Base-by-base conservation (phyloP, 257 asterid species). In the Scutellaria baicalensis region DNA sequence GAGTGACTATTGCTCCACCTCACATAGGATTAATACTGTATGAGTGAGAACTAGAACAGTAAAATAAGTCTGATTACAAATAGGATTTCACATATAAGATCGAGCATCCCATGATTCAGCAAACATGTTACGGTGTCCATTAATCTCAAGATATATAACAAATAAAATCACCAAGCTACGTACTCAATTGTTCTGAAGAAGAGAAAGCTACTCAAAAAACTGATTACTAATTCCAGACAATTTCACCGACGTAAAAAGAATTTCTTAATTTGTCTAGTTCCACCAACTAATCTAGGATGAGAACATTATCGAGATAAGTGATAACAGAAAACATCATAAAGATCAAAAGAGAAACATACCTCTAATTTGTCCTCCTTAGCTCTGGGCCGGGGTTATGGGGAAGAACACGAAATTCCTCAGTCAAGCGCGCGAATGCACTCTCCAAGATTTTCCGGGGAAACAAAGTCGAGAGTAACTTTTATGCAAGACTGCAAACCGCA, bases 401-500 rank as follows among this genome's bases (percentile, higher is more conserved):
- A 77, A 88, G 92, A 48, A 12, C 7, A 38, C 95, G 92, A 69
- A 84, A 85, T 63, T 85, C 90, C 77, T 85, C 75, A 4, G 84
- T 75, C 87, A 88, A 73, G 35, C 83, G n/a, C n/a, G n/a, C n/a
- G 85, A 47, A 88, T 51, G 69, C 92, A 88, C 81, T 84, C 90
- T 11, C 76, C 78, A 17, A 88, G 9, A 72, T 77, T 88, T 77
- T 88, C 90, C 13, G 92, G 92, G 9, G 95, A 85, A 57, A 87
- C 95, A 67, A 88, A 88, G 79, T 88, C 95, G 4, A 85, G 79
- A 44, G 95, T 91, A 64, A 88, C 95, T 77, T 88, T 85, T 44
- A 77, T 80, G 82, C 92, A 85, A 20, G 95, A 88, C 95, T 87
- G 86, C 40, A 57, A 33, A 71, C 59, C 44, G 60, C 59, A 52